These are phyloP conservation scores for Dothideomycetes sp. DNA, from an alignment of 2,329 filamentous ascomycete genomes.

Conservation along the genomic window DNA sequence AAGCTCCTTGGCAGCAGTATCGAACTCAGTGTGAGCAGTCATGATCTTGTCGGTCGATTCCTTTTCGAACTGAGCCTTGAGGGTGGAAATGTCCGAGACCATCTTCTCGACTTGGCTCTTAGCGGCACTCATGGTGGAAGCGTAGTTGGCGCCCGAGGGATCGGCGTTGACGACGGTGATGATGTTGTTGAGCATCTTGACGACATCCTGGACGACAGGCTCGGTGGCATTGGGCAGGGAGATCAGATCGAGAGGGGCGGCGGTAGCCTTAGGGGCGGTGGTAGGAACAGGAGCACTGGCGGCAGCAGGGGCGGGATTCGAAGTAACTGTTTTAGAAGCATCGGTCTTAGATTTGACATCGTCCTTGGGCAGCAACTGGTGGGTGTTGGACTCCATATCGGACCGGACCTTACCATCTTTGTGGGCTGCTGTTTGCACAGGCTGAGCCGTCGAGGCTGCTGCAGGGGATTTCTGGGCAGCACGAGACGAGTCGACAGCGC, in stretches of 20 bases:
- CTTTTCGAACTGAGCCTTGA: slow-evolving; percentile 61
- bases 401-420: slow-evolving; percentile 13
- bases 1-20: slow-evolving; percentile 78
- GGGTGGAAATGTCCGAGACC: slow-evolving; percentile 63
- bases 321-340: slow-evolving; percentile 16
- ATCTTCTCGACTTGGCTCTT: slow-evolving; percentile 75
- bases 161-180: slow-evolving; percentile 90
- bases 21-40: slow-evolving; percentile 66
- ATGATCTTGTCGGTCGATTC: slow-evolving; percentile 67
- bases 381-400: slow-evolving; percentile 21
- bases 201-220: slow-evolving; percentile 82
- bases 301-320: slow-evolving; percentile 29
- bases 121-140: slow-evolving; percentile 69
- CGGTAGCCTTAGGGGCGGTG: slow-evolving; percentile 41
- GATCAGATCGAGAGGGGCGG: slow-evolving; percentile 66
- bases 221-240: slow-evolving; percentile 68
- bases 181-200: slow-evolving; percentile 92
- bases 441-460: slow-evolving; percentile 16
- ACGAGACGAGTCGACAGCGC: slow-evolving; percentile 45
- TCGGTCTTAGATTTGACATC: slow-evolving; percentile 21
- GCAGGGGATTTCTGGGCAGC: slow-evolving; percentile 22
- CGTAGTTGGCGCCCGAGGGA: slow-evolving; percentile 66
- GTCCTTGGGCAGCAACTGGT: slow-evolving; percentile 17
- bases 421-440: slow-evolving; percentile 17
- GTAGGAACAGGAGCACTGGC: slow-evolving; percentile 46